A percentile compares a stretch with the other conserved stretches of the same genome.
Evolutionary conservation across 345 rosid species (phyloP).

Genomic region (Streptanthus diversifolius): DNA sequence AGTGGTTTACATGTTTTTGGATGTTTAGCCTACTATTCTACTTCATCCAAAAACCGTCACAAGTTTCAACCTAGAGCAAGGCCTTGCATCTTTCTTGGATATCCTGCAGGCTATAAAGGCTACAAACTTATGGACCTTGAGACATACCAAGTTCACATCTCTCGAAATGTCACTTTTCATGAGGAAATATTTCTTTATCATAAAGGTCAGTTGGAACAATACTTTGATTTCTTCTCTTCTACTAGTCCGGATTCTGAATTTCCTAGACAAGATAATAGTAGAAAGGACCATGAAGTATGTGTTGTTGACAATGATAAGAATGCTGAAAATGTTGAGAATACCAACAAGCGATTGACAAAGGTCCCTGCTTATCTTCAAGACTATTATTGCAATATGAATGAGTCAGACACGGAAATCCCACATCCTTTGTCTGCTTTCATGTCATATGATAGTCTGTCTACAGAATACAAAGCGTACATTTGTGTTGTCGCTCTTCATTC

Average conservation of each 20-base stretch:
- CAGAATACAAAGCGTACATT: not conserved
- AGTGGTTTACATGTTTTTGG: not conserved
- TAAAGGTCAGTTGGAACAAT: not conserved
- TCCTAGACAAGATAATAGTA: not conserved
- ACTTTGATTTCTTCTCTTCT: not conserved
- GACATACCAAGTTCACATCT: not conserved
- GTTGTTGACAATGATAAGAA: not conserved
- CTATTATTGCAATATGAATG: not conserved
- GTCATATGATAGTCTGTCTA: not conserved
- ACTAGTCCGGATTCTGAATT: not conserved
- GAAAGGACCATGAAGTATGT: not conserved
- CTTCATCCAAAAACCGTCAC: not conserved
- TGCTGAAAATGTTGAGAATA: not conserved
- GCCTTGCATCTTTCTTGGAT: not conserved
- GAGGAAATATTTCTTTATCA: not conserved
- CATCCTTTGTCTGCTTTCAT: not conserved
- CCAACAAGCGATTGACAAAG: not conserved
- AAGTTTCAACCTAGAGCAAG: not conserved
- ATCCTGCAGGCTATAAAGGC: not conserved
- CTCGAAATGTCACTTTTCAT: not conserved
- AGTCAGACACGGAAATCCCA: not conserved
- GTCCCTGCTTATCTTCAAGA: not conserved
- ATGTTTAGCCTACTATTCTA: not conserved
- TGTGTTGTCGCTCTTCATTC: not conserved
- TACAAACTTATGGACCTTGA: not conserved